Evolutionary conservation across 169 alveolate species (phyloP), one percentile per base, ranked within the genome.

Genomic region (Plasmodium cynomolgi): DNA sequence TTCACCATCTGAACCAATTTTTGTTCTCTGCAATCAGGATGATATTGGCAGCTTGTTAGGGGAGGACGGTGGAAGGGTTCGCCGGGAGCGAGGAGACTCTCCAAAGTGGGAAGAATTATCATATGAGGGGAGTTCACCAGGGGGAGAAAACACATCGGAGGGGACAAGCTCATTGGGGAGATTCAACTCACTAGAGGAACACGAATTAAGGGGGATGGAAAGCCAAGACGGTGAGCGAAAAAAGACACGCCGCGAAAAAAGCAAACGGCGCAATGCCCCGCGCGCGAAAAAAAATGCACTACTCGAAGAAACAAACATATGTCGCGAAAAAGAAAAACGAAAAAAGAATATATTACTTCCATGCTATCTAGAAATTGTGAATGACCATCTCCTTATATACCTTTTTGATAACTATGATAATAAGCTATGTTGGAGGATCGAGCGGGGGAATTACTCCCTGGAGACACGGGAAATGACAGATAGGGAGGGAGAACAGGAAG

Each of bases 401-500:
- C 54, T 91, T 41, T 91, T 82, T 72, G 95, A 91, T 54, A 82
- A 72, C 37, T 73, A 82, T 68, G 75, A 82, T 82, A 82, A 91
- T 81, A 91, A 83, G 41, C 73, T 91, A 20, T 91, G 92, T 44
- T 91, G 95, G 95, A 79, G 34, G 31, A 8, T 91, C 31, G 85
- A 91, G 26, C 73, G 77, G 79, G 92, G 92, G 56, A 71, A 72
- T 20, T 91, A 91, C 58, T 44, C 44, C 26, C 34, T 91, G 37
- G 23, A 54, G 23, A 91, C 29, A 82, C 33, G 75, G 34, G 84
- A 90, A 62, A 26, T 29, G 74, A 15, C 34, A 54, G 4, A 17
- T 15, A 77, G 50, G 39, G 17, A 39, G 41, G 74, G 20, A 33
- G 75, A 20, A 33, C 7, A 44, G 41, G 77, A 68, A 26, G 77